Evolutionary conservation across 1,284 basidiomycete species (phyloP), one percentile per base, ranked within the genome.

Genomic region (Sporisorium sorghi): DNA sequence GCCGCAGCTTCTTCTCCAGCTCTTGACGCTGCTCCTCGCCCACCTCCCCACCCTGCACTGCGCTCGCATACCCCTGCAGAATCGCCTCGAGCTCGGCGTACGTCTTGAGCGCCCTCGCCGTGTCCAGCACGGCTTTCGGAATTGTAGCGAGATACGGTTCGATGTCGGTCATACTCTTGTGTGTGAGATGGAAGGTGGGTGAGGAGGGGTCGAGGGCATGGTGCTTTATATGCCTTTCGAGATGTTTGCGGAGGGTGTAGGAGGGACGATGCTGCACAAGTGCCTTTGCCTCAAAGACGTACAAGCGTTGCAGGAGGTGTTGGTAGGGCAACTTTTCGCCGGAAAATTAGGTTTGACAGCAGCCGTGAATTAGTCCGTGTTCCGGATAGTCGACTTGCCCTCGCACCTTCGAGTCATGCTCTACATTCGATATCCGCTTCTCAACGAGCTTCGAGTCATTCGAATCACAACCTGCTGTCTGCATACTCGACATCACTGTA

Each of bases 71-170:
- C n/a, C 52, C 52, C 26, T 65, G 51, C 15, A 79, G 23, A 12
- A 51, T 60, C 3, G 44, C 24, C 17, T 77, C 70, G 54, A 79
- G 67, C 58, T 79, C 71, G 9, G 67, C 46, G n/a, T 52, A 73
- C 39, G 71, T 72, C 58, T 70, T 74, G 59, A 79, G 70, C 14
- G 68, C 71, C 33, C 58, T 63, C 5, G 65, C 28, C 14, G 72
- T 72, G 19, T 60, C 61, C 14, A 76, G 1, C 91, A 71, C 63
- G 8, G 73, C 47, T 19, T 58, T 52, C 11, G 67, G 67, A 28
- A 75, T 71, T 0, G 26, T 60, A 19, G 33, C 21, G 21, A 75
- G 49, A 24, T 61, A 64, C 1, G 58, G 56, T 10, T 58, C 30
- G 42, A 74, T 74, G 44, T 73, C 28, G 21, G 19, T 12, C 14